Conservation (phyloP, 2,329 filamentous ascomycete genomes). For the Magnaporthiopsis incrustans region DNA sequence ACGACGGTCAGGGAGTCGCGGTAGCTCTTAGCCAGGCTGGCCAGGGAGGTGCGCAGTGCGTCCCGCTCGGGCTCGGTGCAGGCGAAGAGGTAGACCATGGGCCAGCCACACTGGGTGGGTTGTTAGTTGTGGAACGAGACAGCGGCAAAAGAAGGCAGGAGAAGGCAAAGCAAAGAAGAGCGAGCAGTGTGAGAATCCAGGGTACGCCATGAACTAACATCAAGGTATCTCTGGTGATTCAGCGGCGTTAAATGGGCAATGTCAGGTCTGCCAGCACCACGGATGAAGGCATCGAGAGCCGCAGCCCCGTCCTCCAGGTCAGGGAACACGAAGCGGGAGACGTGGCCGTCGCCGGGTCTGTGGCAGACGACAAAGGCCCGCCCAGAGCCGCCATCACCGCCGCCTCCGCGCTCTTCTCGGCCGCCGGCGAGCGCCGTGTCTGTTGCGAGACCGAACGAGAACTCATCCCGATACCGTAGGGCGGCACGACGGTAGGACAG, state of each 20-base stretch:
- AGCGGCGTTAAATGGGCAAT: conserved; percentile 24
- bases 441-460: conserved; percentile 23
- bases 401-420: conserved; percentile 10
- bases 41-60: conserved; percentile 20
- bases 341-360: conserved; percentile 21
- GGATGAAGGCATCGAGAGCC: conserved; percentile 20
- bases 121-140: too few relatives aligned
- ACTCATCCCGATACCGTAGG: conserved; percentile 22
- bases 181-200: background rate
- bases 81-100: conserved; percentile 30
- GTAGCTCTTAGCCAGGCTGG: conserved; percentile 23
- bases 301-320: background rate
- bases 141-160: too few relatives aligned
- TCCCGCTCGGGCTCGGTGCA: conserved; percentile 20
- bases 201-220: conserved; percentile 19
- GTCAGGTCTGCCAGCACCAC: conserved; percentile 19
- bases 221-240: conserved; percentile 25
- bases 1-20: conserved; percentile 27
- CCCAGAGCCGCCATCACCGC: conserved; percentile 10
- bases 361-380: conserved; percentile 20
- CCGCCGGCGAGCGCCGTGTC: conserved; percentile 11
- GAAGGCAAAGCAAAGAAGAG: too few relatives aligned
- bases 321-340: background rate
- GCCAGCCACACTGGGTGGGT: conserved; percentile 21
- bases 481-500: conserved; percentile 15